Conservation (phyloP, 2,329 filamentous ascomycete genomes). For the Paradendryphiella salina region DNA sequence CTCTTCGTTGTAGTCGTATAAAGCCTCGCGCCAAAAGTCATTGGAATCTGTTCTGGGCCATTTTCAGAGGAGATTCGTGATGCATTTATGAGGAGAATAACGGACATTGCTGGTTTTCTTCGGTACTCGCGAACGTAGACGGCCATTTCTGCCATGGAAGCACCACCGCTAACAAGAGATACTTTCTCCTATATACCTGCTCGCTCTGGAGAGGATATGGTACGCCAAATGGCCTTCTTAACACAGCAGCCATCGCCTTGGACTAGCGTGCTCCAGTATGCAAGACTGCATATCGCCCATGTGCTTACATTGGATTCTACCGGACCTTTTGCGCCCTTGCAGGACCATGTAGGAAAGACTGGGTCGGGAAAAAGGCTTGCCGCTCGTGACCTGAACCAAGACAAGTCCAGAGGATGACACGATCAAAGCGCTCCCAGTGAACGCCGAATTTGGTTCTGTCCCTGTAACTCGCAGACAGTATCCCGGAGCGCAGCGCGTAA, state of each 20-base stretch:
- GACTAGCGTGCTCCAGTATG: not conserved
- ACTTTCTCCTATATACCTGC: not conserved
- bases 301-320: not conserved
- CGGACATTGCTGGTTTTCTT: not conserved
- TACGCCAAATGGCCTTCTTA: not conserved
- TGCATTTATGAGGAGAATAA: not conserved
- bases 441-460: not conserved
- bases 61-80: not conserved
- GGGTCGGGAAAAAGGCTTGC: not conserved
- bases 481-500: too few species aligned
- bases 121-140: not conserved
- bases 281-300: not conserved
- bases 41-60: not conserved
- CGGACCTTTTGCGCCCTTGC: not conserved
- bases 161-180: not conserved
- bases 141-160: not conserved
- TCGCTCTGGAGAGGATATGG: not conserved
- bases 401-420: not conserved
- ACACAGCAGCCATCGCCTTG: too few species aligned
- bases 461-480: too few species aligned
- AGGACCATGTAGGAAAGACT: not conserved
- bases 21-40: not conserved
- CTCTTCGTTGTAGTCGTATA: not conserved
- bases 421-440: conserved; percentile 2
- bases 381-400: not conserved